Percentiles rank a stretch among this genome's conserved stretches.
Evolutionary conservation across 2,329 filamentous ascomycete species (phyloP).

Genomic region (Alternaria conjuncta): DNA sequence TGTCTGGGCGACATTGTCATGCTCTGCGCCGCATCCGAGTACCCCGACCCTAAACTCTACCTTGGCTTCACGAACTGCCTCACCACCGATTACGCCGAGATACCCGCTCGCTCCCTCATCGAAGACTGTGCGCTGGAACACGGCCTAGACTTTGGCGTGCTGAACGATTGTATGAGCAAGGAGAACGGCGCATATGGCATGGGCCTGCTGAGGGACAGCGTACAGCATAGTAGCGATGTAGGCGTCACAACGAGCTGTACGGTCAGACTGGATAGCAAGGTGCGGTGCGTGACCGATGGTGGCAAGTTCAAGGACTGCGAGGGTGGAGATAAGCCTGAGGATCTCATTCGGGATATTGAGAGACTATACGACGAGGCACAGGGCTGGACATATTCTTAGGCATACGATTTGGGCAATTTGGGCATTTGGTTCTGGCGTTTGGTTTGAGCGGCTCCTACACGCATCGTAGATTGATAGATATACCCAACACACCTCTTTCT

Average conservation of each 20-base stretch:
- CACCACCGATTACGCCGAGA: slow-evolving; percentile 73
- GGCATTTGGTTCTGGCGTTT: neutral
- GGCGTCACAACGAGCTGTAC: slow-evolving; percentile 58
- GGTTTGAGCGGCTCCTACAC: neutral
- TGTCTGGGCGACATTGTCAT: slow-evolving; percentile 95
- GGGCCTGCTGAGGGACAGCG: slow-evolving; percentile 70
- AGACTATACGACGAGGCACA: slow-evolving; percentile 61
- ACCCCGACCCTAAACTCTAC: slow-evolving; percentile 83
- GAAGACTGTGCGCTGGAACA: slow-evolving; percentile 91
- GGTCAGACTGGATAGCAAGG: slow-evolving; percentile 71
- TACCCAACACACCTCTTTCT: neutral
- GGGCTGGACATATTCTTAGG: slow-evolving; percentile 34
- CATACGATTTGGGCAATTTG: neutral
- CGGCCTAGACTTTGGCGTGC: slow-evolving; percentile 78
- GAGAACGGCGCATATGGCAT: slow-evolving; percentile 77
- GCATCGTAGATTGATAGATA: slow-evolving; percentile 9
- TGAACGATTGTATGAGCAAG: slow-evolving; percentile 82
- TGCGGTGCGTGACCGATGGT: slow-evolving; percentile 83
- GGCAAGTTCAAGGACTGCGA: slow-evolving; percentile 82
- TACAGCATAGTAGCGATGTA: slow-evolving; percentile 63
- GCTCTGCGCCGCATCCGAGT: slow-evolving; percentile 84
- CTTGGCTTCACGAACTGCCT: slow-evolving; percentile 95
- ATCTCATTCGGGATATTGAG: slow-evolving; percentile 79
- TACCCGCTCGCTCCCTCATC: slow-evolving; percentile 79
- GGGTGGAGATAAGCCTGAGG: slow-evolving; percentile 69